Evolutionary conservation across 306 rosid genomes (phyloP), one percentile per base, ranked within the genome.

Genomic region (Arachis stenosperma): DNA sequence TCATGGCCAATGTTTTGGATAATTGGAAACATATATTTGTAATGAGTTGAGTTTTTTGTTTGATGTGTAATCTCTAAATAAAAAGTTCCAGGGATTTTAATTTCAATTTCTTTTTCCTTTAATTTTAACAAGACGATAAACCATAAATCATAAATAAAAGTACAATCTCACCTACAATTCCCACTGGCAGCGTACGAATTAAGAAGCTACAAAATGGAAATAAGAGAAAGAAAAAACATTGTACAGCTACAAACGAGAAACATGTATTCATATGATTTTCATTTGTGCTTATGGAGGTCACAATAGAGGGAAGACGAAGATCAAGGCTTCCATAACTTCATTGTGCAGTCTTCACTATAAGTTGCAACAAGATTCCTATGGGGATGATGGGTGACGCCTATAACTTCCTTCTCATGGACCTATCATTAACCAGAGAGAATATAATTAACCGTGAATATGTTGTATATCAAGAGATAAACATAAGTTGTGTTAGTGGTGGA

Each of bases 271-370:
- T 22, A 22, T 33, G 14, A 29, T 43, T 61, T 62, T 54, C 61
- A 51, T 71, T 53, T 41, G 62, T 42, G 66, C 60, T 61, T 33
- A 33, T 33, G 37, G 37, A 60, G 12, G 36, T 46, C 17, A 47
- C 39, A 78, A 56, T 46, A 41, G 65, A 47, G 4, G 27, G 27
- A 22, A 72, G 39, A 46, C 39, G 51, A 61, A 40, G 71, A 61
- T 90, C 84, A 91, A 75, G 99, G 96, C 84, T 90, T 95, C 99
- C 99, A 95, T 81, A 91, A 74, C 84, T 86, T 91, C 99, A 95
- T 84, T 3, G 98, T 95, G 84, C 90, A 72, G 83, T 95, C 98
- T 65, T 90, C 96, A 80, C 97, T 63, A 2, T 78, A 95, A 39
- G 99, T 95, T 13, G 96, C 97, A 33, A 95, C 88, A 37, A 95